A percentile compares a stretch with the other conserved stretches of the same genome.
phyloP scores from a whole-genome alignment of 2,329 filamentous ascomycete species.

The Aspergillus carbonarius region DNA sequence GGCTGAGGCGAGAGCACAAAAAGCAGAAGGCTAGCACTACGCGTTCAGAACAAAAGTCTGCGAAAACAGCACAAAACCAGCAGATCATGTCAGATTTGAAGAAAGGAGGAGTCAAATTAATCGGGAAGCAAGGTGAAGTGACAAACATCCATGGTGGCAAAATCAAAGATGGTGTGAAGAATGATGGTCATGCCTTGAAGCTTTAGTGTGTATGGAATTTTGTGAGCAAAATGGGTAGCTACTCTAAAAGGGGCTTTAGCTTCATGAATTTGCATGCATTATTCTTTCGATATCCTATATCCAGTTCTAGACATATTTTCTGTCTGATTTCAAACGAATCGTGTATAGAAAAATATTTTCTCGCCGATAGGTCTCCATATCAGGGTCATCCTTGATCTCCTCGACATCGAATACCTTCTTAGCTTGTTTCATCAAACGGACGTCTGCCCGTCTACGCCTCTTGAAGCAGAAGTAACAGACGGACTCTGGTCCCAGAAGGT shows the following conservation, averaged over 20 bases:
- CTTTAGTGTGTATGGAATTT: constrained; percentile 25
- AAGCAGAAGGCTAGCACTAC: constrained; percentile 67
- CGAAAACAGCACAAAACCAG: constrained; percentile 46
- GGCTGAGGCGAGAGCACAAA: constrained; percentile 76
- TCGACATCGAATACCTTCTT: constrained; percentile 65
- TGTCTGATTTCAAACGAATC: constrained; percentile 29
- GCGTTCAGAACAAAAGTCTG: constrained; percentile 45
- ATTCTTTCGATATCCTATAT: constrained; percentile 1
- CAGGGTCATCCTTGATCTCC: constrained; percentile 59
- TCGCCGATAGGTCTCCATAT: constrained; percentile 33
- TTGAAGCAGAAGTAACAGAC: constrained; percentile 93
- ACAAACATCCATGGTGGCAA: constrained; percentile 81
- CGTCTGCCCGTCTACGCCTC: constrained; percentile 77
- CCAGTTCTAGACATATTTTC: constrained; percentile 3
- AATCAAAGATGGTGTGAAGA: constrained; percentile 43
- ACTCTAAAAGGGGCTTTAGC: background rate
- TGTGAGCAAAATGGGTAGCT: background rate
- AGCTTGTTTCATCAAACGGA: constrained; percentile 71
- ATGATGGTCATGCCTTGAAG: constrained; percentile 35
- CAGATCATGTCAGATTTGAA: constrained; percentile 67
- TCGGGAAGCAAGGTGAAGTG: constrained; percentile 84
- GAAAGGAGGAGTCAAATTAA: constrained; percentile 86
- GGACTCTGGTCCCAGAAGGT: constrained; percentile 64
- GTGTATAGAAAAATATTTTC: constrained; percentile 43
- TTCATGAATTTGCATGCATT: background rate